Evolutionary conservation across 208 protist species (phyloP).

Genomic region (Strigomonas oncopelti): DNA sequence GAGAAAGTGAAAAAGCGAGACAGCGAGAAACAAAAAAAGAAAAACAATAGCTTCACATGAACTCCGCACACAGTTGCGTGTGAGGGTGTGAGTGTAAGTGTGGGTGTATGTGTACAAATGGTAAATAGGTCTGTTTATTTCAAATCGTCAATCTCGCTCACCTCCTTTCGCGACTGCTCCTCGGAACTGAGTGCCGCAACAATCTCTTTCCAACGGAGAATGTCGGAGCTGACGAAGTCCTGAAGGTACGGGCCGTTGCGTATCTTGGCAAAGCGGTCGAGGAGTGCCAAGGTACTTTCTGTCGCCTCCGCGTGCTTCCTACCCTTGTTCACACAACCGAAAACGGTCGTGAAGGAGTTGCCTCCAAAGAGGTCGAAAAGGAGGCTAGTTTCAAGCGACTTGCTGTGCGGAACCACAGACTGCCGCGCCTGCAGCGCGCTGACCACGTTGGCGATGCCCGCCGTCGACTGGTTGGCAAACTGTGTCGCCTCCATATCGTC

Average conservation of each 20-base stretch:
- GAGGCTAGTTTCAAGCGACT: slow-evolving; percentile 28
- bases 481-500: slow-evolving; percentile 42
- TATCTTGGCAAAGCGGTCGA: slow-evolving; percentile 26
- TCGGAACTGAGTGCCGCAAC: slow-evolving; percentile 33
- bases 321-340: slow-evolving; percentile 23
- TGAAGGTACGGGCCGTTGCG: slow-evolving; percentile 39
- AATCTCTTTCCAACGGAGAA: slow-evolving; percentile 34
- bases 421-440: slow-evolving; percentile 13
- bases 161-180: slow-evolving; percentile 25
- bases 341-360: slow-evolving; percentile 38
- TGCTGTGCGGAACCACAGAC: slow-evolving; percentile 26
- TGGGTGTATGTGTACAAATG: slow-evolving; percentile 3
- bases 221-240: slow-evolving; percentile 33
- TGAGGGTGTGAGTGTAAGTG: not conserved
- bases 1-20: not conserved
- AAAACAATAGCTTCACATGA: slow-evolving; percentile 1
- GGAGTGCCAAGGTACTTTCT: slow-evolving; percentile 16
- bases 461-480: slow-evolving; percentile 39
- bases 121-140: not conserved
- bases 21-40: not conserved
- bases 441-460: slow-evolving; percentile 21
- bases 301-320: slow-evolving; percentile 23
- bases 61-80: not conserved
- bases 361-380: slow-evolving; percentile 53
- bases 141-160: slow-evolving; percentile 21